Percentiles rank a stretch among this genome's conserved stretches.
phyloP scores from a whole-genome alignment of 169 alveolate species.

The Plasmodium berghei region DNA sequence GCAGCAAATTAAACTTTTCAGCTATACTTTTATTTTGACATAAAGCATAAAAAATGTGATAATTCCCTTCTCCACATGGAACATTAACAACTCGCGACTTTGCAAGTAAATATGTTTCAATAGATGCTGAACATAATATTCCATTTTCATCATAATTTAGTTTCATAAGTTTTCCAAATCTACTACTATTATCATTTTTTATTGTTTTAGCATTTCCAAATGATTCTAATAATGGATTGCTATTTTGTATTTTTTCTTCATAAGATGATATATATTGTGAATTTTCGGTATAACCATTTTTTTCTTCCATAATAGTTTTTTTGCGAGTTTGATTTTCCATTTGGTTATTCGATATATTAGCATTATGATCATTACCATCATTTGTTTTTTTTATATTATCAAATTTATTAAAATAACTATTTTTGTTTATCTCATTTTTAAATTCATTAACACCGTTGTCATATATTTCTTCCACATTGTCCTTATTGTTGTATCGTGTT shows the following conservation, averaged over 20 bases:
- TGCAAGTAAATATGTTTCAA: slow-evolving; percentile 96
- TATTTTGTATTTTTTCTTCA: slow-evolving; percentile 89
- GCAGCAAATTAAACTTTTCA: slow-evolving; percentile 40
- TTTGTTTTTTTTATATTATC: not conserved
- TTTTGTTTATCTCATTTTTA: not conserved
- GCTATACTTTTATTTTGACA: slow-evolving; percentile 76
- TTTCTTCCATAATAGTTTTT: not conserved
- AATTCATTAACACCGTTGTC: not conserved
- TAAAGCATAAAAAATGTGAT: slow-evolving; percentile 96
- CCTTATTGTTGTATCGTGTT: not conserved
- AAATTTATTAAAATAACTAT: no score
- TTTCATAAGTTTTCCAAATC: slow-evolving; percentile 98
- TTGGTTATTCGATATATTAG: not conserved
- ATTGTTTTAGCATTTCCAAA: slow-evolving; percentile 99
- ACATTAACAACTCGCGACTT: slow-evolving; percentile 94
- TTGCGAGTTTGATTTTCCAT: not conserved
- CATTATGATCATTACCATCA: slow-evolving; percentile 4
- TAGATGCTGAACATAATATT: slow-evolving; percentile 93
- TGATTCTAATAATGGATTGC: slow-evolving; percentile 98
- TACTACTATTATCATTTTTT: slow-evolving; percentile 96
- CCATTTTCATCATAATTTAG: slow-evolving; percentile 92
- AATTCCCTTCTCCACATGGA: slow-evolving; percentile 95
- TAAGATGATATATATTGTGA: slow-evolving; percentile 15
- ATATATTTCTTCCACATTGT: not conserved
- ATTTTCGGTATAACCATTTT: not conserved